Evolutionary conservation across 2,329 filamentous ascomycete species (phyloP).

Genomic region (Penicillium sp.): DNA sequence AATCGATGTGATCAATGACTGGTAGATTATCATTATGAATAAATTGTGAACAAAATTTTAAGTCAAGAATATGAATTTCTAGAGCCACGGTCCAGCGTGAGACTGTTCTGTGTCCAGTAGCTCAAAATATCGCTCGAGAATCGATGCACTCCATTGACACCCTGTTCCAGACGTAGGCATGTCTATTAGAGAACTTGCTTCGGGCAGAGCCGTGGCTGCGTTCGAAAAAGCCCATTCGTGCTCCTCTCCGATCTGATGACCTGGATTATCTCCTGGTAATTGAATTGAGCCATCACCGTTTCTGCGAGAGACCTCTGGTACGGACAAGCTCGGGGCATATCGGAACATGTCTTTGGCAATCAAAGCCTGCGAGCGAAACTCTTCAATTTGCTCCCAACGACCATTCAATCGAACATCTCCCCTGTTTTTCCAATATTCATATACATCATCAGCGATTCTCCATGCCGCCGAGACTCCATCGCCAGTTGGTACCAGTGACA

Average conservation of each 20-base stretch:
- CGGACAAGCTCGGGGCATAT: neutral
- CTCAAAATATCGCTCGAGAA: constrained; percentile 18
- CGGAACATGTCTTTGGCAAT: constrained; percentile 1
- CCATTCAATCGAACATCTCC: neutral
- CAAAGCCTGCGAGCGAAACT: constrained; percentile 10
- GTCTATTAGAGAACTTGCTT: neutral
- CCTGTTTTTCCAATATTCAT: constrained; percentile 13
- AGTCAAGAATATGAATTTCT: neutral
- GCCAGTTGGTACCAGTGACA: constrained; percentile 5
- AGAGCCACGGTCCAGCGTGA: too few species aligned
- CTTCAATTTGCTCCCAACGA: constrained; percentile 17
- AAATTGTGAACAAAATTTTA: neutral
- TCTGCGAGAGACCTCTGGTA: too few species aligned
- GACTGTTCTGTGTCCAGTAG: constrained; percentile 2
- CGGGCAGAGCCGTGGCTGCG: neutral
- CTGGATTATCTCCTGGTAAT: too few species aligned
- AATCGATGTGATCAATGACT: neutral
- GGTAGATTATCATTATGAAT: neutral
- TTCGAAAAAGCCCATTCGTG: too few species aligned
- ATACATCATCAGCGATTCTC: constrained; percentile 10
- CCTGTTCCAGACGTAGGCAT: constrained; percentile 16
- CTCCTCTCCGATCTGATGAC: too few species aligned
- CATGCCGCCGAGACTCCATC: constrained; percentile 1
- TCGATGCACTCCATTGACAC: constrained; percentile 19
- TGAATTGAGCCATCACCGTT: too few species aligned